Percentiles rank a stretch among this genome's conserved stretches.
phyloP scores from a whole-genome alignment of 768 basidiomycete species.

The Sarcomyxa edulis region DNA sequence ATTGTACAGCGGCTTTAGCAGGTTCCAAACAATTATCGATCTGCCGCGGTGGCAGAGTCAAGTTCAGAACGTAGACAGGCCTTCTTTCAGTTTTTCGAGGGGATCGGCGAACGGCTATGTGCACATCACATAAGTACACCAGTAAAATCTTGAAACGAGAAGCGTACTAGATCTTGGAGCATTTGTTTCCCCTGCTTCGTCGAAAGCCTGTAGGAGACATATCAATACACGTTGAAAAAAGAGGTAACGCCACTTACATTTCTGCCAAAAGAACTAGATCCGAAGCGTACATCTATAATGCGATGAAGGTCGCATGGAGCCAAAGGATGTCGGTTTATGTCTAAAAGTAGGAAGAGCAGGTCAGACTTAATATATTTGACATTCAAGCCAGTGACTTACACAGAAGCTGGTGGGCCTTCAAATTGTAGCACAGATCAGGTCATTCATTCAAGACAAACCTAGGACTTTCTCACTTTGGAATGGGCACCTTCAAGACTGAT shows the following conservation, averaged over 20 bases:
- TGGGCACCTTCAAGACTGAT: conserved; percentile 72
- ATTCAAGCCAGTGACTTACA: conserved; percentile 44
- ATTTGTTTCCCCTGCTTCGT: conserved; percentile 53
- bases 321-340: conserved; percentile 75
- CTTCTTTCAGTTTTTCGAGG: conserved; percentile 76
- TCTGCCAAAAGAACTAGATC: conserved; percentile 67
- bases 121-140: not conserved
- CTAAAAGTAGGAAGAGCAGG: conserved; percentile 31
- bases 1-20: conserved; percentile 59
- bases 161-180: conserved; percentile 38
- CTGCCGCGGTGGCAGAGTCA: conserved; percentile 57
- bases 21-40: conserved; percentile 82
- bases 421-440: conserved; percentile 12
- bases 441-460: conserved; percentile 9
- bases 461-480: conserved; percentile 52
- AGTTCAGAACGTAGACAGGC: conserved; percentile 79
- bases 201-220: conserved; percentile 55
- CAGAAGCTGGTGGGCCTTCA: conserved; percentile 79
- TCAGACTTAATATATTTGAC: not conserved
- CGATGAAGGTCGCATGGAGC: conserved; percentile 62
- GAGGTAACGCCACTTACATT: conserved; percentile 40
- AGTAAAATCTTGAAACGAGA: not conserved
- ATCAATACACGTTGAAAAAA: not conserved
- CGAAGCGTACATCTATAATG: conserved; percentile 60
- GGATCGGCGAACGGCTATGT: conserved; percentile 56